Conservation (phyloP, 2,329 filamentous ascomycete genomes). For the Colletotrichum sp. region DNA sequence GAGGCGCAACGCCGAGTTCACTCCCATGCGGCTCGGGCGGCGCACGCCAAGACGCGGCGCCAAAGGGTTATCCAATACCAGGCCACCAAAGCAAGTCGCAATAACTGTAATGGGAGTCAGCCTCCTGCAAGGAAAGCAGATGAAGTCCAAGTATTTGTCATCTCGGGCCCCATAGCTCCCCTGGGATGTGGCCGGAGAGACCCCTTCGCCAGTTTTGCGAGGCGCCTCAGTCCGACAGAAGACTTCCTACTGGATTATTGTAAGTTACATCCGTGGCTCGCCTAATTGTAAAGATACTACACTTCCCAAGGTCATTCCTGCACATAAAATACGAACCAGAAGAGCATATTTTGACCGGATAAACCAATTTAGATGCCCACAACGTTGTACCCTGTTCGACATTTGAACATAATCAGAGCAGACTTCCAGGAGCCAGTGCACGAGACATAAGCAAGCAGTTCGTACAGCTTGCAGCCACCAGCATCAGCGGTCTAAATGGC, state of each 20-base stretch:
- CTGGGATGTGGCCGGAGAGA: neutral
- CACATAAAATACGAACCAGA: no score
- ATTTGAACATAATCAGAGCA: neutral
- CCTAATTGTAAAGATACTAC: no score
- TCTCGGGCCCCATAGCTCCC: neutral
- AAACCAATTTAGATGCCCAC: neutral
- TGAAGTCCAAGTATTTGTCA: neutral
- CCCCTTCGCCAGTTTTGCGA: neutral
- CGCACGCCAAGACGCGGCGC: neutral
- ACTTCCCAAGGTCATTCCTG: neutral
- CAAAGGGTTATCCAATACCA: neutral
- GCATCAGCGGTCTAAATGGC: neutral
- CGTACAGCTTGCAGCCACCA: neutral
- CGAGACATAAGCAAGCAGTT: neutral
- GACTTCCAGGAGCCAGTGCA: neutral
- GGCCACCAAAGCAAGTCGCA: neutral
- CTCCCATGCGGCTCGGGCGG: neutral
- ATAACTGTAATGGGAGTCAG: accelerated
- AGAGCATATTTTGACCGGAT: no score
- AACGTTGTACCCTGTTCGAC: neutral
- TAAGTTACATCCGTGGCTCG: neutral
- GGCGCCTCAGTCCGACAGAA: neutral
- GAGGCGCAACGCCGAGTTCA: neutral
- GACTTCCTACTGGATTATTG: neutral
- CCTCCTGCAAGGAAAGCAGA: neutral